These are phyloP conservation scores for Ceratocystis papillata DNA, from an alignment of 2,329 filamentous ascomycete genomes.

Conservation along the genomic window DNA sequence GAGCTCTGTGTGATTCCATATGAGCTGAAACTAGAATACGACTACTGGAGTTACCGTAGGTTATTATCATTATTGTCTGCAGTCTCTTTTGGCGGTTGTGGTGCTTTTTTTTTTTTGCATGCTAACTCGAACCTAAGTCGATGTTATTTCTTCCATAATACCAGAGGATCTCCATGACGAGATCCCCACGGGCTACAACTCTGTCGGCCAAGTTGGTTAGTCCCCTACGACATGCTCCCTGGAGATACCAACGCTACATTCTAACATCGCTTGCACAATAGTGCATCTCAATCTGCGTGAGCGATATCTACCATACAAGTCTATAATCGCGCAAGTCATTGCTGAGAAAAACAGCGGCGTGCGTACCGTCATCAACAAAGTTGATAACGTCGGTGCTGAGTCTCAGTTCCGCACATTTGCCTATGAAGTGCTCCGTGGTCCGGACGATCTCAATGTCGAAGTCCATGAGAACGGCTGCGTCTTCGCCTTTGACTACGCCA, in stretches of 20 bases:
- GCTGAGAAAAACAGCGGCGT: conserved; percentile 79
- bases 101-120: background rate
- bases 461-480: conserved; percentile 70
- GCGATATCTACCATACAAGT: conserved; percentile 73
- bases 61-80: conserved; percentile 15
- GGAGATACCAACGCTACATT: background rate
- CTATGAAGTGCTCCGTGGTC: conserved; percentile 80
- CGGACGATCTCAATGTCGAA: conserved; percentile 71
- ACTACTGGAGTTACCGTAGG: conserved; percentile 73
- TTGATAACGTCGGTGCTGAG: conserved; percentile 72
- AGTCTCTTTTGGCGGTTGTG: background rate
- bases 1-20: conserved; percentile 65
- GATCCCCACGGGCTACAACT: conserved; percentile 75
- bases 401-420: conserved; percentile 84
- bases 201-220: conserved; percentile 74
- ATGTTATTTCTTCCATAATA: conserved; percentile 72
- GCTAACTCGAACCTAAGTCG: conserved; percentile 41
- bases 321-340: conserved; percentile 73
- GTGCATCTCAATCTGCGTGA: conserved; percentile 86
- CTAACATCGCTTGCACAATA: conserved; percentile 29
- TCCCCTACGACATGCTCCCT: conserved; percentile 22
- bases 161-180: conserved; percentile 71
- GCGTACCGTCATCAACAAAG: conserved; percentile 90
- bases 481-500: conserved; percentile 90
- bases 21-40: conserved; percentile 65